Conservation (phyloP, 2,329 filamentous ascomycete genomes). For the Aspergillus floridensis region DNA sequence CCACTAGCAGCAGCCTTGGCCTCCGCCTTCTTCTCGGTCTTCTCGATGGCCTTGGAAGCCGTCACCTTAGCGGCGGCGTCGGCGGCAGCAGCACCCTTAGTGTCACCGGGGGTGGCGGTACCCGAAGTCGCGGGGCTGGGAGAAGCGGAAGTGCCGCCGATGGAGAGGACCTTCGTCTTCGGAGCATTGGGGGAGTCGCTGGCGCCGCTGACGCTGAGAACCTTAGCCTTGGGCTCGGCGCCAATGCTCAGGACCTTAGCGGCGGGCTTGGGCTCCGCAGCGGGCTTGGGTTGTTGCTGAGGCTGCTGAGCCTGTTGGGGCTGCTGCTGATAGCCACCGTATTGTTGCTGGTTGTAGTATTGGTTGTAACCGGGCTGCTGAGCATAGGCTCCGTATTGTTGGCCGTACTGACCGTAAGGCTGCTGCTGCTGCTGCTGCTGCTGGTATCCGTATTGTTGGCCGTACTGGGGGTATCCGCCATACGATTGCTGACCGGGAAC, state of each 20-base stretch:
- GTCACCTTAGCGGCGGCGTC: slow-evolving; percentile 77
- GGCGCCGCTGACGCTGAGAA: slow-evolving; percentile 60
- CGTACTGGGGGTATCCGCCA: slow-evolving; percentile 50
- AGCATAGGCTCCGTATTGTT: slow-evolving; percentile 46
- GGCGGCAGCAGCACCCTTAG: slow-evolving; percentile 48
- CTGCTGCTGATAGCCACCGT: slow-evolving; percentile 46
- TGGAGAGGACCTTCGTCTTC: slow-evolving; percentile 74
- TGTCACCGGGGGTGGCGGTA: slow-evolving; percentile 52
- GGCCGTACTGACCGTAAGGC: slow-evolving; percentile 43
- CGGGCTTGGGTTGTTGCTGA: slow-evolving; percentile 43
- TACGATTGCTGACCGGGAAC: slow-evolving; percentile 56
- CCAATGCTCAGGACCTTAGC: slow-evolving; percentile 1
- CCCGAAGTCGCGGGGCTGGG: slow-evolving; percentile 42
- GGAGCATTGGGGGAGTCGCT: slow-evolving; percentile 44
- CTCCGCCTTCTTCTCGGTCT: slow-evolving; percentile 69
- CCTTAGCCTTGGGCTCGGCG: slow-evolving; percentile 55
- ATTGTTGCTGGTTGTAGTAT: slow-evolving; percentile 34
- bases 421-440: slow-evolving; percentile 45
- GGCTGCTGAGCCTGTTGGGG: slow-evolving; percentile 29
- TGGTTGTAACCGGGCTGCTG: slow-evolving; percentile 44
- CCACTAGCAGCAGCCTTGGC: slow-evolving; percentile 57
- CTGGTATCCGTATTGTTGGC: slow-evolving; percentile 24
- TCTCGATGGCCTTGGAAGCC: slow-evolving; percentile 86
- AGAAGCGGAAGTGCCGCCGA: slow-evolving; percentile 57
- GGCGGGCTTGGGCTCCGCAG: slow-evolving; percentile 44